Base-by-base conservation (phyloP, 1,284 basidiomycete species). In the Ustilago xerochloae region DNA sequence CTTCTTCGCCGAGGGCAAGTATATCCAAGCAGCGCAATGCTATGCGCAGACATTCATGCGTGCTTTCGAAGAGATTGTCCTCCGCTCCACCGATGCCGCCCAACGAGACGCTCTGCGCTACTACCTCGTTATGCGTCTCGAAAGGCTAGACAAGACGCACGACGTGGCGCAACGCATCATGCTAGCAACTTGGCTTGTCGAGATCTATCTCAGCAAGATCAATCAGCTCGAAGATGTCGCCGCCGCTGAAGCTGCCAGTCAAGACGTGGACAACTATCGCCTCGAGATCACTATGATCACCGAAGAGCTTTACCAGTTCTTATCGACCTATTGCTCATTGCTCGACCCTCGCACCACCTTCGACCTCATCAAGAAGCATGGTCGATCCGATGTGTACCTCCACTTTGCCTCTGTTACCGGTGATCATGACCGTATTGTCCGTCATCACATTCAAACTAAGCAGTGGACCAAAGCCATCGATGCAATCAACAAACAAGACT, bases 161-260 rank as follows among this genome's bases (percentile, higher is more conserved):
- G 93, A 97, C 77, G 78, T 93, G 47, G 94, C 93, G 0, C 94
- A 97, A 84, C 89, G 97, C 32, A 94, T 96, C 91, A 96, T 99
- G 91, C 87, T 99, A 8, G 94, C 97, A 1, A 98, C 95, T 0
- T 99, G 97, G 97, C 90, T 99, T 7, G 91, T 97, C 29, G 97
- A 99, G 85, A 94, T 99, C 75, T 98, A 95, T 83, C 89, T 99
- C 22, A 92, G 91, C 85, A 98, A 97, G 86, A 94, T 94, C 84
- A 96, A 97, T 81, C 93, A 96, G 73, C 87, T 98, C 49, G 97
- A 99, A 82, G 97, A 99, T 81, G 86, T 93, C 2, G 71, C 75
- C 7, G 85, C 78, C n/a, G 86, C 94, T 0, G 93, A 94, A 85
- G 91, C 91, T 1, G 89, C 91, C 3, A 91, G 91, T 3, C 90